Evolutionary conservation across 192 early-diverging fungal species (phyloP).

Genomic region (Coemansia sp.): DNA sequence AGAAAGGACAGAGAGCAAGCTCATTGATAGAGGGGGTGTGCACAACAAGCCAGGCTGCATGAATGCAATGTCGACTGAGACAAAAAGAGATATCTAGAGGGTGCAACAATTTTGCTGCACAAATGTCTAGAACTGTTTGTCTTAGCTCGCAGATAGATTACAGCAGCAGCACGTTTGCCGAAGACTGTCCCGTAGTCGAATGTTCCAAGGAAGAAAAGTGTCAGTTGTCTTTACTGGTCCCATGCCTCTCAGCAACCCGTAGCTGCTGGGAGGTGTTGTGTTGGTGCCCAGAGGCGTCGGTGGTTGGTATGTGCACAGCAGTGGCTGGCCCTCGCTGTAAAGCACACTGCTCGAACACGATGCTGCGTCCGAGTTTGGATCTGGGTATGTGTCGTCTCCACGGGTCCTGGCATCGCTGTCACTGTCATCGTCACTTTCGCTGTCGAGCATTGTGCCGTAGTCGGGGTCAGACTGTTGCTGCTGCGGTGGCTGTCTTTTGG

Average conservation of each 20-base stretch:
- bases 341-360: conserved; percentile 43
- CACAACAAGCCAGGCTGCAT: conserved; percentile 12
- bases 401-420: conserved; percentile 8
- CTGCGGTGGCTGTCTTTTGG: conserved; percentile 9
- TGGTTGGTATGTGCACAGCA: conserved; percentile 51
- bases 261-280: background rate
- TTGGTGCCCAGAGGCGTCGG: background rate
- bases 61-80: background rate
- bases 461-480: conserved; percentile 3
- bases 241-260: conserved; percentile 11
- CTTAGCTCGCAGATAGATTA: background rate
- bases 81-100: background rate
- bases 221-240: conserved; percentile 30
- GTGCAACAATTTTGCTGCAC: background rate
- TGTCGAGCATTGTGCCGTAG: conserved; percentile 43
- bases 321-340: conserved; percentile 50
- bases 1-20: background rate
- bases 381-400: conserved; percentile 1
- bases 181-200: conserved; percentile 14
- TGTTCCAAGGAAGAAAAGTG: conserved; percentile 45
- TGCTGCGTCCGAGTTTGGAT: background rate
- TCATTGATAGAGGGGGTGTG: background rate
- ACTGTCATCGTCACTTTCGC: conserved; percentile 17
- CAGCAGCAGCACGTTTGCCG: conserved; percentile 6
- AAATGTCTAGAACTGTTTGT: background rate